Evolutionary conservation across 148 eudicot genomes (phyloP).

Genomic region (Drosera capensis): DNA sequence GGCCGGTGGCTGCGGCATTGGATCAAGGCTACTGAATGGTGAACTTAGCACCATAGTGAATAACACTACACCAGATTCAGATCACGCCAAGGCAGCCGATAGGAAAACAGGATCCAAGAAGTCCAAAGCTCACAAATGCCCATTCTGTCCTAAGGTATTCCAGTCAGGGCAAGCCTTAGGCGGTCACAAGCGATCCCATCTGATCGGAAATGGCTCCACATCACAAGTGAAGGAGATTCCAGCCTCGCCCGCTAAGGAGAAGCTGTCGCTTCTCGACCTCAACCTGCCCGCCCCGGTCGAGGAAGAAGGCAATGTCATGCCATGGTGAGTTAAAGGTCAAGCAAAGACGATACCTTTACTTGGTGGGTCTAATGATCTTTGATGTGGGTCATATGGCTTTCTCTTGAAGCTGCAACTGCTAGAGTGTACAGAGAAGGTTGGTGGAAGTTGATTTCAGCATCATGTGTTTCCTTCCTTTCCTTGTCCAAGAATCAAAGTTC

Average conservation of each 20-base stretch:
- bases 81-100: background rate
- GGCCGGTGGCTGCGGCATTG: constrained; percentile 10
- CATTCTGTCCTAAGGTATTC: constrained; percentile 37
- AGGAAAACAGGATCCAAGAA: constrained; percentile 16
- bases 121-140: constrained; percentile 40
- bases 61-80: background rate
- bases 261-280: constrained; percentile 28
- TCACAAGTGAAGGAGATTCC: background rate
- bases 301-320: constrained; percentile 20
- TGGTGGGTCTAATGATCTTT: constrained; percentile 2
- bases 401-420: background rate
- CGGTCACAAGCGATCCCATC: constrained; percentile 66
- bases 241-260: constrained; percentile 6
- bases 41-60: background rate
- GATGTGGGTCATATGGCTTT: background rate
- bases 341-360: background rate
- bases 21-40: constrained; percentile 1
- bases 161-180: constrained; percentile 66
- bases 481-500: constrained; percentile 4
- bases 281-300: constrained; percentile 51
- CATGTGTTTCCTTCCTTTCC: background rate
- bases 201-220: constrained; percentile 11
- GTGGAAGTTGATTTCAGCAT: background rate
- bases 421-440: constrained; percentile 2
- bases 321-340: constrained; percentile 8